Base-by-base conservation (phyloP, 495 filamentous ascomycete species). In the Diplogelasinospora grovesii region DNA sequence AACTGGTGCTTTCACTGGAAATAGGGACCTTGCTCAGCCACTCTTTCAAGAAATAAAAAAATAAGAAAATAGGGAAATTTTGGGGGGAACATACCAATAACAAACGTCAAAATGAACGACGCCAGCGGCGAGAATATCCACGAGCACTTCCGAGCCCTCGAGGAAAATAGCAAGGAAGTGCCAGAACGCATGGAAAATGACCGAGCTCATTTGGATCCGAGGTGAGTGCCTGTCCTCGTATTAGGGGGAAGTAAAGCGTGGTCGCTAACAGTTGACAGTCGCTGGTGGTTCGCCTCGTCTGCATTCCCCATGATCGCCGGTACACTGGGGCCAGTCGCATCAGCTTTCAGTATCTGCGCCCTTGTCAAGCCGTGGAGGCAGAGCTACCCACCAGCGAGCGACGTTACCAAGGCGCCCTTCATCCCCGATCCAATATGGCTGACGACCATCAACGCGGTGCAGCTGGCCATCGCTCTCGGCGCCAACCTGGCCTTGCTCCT, bases 281-380 rank as follows among this genome's bases (percentile, higher is more conserved):
- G 80, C 27, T 95, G 86, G 86, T 95, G 88, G 87, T 82, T 90
- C 49, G 83, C 85, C 7, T 83, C 80, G 15, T 85, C 86, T 0
- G 84, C 78, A 8, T 86, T 87, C 47, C 88, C 88, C 21, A 72
- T 93, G 50, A 68, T 88, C 21, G 85, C 87, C 32, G 86, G 83
- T 28, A 89, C 86, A 0, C 80, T 95, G 39, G 88, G 88, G 1
- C 88, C 88, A 3, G 84, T 92, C 41, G 87, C 86, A 15, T 70
- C 66, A 23, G 80, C 83, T 14, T 87, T 94, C 71, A 85, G 74
- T 56, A 79, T 95, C 26, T 86, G 83, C 55, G 80, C 84, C 19
- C 64, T 95, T 23, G 78, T 81, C 5, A 68, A 78, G 48, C 71
- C 78, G 30, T 93, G 88, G 88, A 69, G 83, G 35, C 78, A 82